These are phyloP conservation scores for Cordyceps militaris DNA, from an alignment of 2,329 filamentous ascomycete species.

Conservation along the genomic window DNA sequence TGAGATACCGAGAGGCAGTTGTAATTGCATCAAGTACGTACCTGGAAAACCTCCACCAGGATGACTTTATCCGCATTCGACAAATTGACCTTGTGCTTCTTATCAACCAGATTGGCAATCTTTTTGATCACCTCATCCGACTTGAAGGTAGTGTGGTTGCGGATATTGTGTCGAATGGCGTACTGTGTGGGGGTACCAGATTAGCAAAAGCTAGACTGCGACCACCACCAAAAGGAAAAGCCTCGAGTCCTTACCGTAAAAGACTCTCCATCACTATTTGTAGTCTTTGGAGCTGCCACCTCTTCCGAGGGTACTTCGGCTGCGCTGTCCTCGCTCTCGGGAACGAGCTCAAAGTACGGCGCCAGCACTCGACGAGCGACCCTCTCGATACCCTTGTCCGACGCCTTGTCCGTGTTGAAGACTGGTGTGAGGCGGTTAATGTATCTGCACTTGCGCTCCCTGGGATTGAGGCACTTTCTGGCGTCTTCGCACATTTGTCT, in stretches of 20 bases:
- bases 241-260: slow-evolving; percentile 37
- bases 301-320: slow-evolving; percentile 3
- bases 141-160: slow-evolving; percentile 63
- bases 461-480: slow-evolving; percentile 32
- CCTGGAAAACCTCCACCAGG: slow-evolving; percentile 74
- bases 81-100: slow-evolving; percentile 70
- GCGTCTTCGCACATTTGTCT: slow-evolving; percentile 50
- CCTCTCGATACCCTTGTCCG: slow-evolving; percentile 58
- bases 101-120: slow-evolving; percentile 58
- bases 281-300: slow-evolving; percentile 8
- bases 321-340: slow-evolving; percentile 15
- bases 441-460: slow-evolving; percentile 45
- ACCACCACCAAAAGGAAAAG: not conserved
- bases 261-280: slow-evolving; percentile 16
- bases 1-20: not conserved
- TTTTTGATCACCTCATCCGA: slow-evolving; percentile 64
- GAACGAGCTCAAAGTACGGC: slow-evolving; percentile 49
- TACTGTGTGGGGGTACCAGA: slow-evolving; percentile 46
- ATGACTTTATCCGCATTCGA: slow-evolving; percentile 70
- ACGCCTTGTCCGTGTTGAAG: slow-evolving; percentile 53
- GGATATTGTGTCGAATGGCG: slow-evolving; percentile 73
- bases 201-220: not conserved
- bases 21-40: slow-evolving; percentile 28
- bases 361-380: slow-evolving; percentile 57
- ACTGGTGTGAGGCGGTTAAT: slow-evolving; percentile 53